A percentile compares a stretch with the other conserved stretches of the same genome.
These are phyloP conservation scores for Blastobotrys attinorum DNA, from an alignment of 805 yeast species.

Conservation along the genomic window DNA sequence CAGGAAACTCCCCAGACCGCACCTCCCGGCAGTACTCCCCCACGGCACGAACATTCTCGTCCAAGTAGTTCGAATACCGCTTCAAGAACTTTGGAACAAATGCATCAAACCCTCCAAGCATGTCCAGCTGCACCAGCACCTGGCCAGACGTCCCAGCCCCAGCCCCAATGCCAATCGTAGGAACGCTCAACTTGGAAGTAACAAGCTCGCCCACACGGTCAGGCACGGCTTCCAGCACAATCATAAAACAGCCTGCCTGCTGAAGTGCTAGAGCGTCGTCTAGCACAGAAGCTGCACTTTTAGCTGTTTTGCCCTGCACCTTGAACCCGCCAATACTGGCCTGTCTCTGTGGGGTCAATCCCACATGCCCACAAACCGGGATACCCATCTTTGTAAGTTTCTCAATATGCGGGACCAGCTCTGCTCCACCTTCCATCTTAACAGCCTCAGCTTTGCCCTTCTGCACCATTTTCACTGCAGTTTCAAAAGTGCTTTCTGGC, in stretches of 20 bases:
- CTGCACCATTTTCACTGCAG: conserved; percentile 49
- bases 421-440: conserved; percentile 77
- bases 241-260: conserved; percentile 64
- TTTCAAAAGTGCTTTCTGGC: conserved; percentile 51
- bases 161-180: conserved; percentile 95
- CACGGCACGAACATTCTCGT: conserved; percentile 44
- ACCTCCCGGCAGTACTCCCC: conserved; percentile 55
- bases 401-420: conserved; percentile 45
- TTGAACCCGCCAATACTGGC: conserved; percentile 78
- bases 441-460: conserved; percentile 57
- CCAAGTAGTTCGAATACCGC: conserved; percentile 47
- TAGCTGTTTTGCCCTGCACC: conserved; percentile 62
- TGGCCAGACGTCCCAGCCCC: conserved; percentile 82
- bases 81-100: conserved; percentile 68
- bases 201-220: conserved; percentile 56
- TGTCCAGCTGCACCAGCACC: conserved; percentile 79
- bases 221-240: conserved; percentile 85
- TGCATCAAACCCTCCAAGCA: conserved; percentile 57
- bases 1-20: conserved; percentile 49
- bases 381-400: conserved; percentile 62
- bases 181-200: conserved; percentile 52
- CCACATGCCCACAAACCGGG: conserved; percentile 88
- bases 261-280: conserved; percentile 65
- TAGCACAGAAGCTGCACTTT: conserved; percentile 47
- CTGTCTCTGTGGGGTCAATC: conserved; percentile 83